These are phyloP conservation scores for Aspergillus heteromorphus DNA, from an alignment of 495 filamentous ascomycete species.

Conservation along the genomic window DNA sequence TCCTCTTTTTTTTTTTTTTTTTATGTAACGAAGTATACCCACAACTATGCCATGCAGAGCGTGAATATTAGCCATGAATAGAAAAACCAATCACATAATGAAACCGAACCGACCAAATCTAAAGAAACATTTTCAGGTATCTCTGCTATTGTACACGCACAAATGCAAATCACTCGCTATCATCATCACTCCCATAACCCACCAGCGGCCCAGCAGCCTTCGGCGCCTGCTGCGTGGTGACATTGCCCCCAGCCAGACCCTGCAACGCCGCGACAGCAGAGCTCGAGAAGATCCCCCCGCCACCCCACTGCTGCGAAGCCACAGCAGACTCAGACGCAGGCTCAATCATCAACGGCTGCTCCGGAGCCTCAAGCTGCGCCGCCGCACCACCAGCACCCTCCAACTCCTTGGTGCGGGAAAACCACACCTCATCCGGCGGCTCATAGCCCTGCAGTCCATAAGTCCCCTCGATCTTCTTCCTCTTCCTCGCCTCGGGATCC, in stretches of 20 bases:
- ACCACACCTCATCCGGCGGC: constrained; percentile 91
- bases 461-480: constrained; percentile 81
- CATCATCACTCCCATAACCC: constrained; percentile 87
- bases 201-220: constrained; percentile 64
- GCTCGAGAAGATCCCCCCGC: constrained; percentile 70
- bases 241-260: constrained; percentile 36
- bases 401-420: constrained; percentile 55
- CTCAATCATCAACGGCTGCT: constrained; percentile 42
- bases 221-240: constrained; percentile 30
- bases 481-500: constrained; percentile 77
- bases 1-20: constrained; percentile 24
- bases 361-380: constrained; percentile 41
- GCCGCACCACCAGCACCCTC: constrained; percentile 34
- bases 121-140: constrained; percentile 28
- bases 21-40: constrained; percentile 32
- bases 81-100: constrained; percentile 5
- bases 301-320: constrained; percentile 16
- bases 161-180: constrained; percentile 46
- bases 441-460: constrained; percentile 92
- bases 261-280: constrained; percentile 72
- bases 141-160: constrained; percentile 35
- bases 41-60: constrained; percentile 9
- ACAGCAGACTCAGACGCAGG: constrained; percentile 18
- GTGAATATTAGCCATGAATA: constrained; percentile 1
- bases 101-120: constrained; percentile 1